Evolutionary conservation across 163 green algal genomes (phyloP).

Genomic region (Chlamydomonas reinhardtii): DNA sequence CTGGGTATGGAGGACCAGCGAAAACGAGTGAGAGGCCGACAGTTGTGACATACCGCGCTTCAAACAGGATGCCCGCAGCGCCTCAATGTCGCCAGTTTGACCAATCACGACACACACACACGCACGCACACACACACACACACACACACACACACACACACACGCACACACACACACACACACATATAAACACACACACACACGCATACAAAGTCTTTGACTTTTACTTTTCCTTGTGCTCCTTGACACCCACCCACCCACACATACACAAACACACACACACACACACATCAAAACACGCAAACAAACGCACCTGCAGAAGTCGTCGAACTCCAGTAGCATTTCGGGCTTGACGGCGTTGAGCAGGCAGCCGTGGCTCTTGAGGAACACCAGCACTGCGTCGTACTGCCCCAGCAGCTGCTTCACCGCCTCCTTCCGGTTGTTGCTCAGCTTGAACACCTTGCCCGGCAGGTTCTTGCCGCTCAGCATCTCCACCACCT

Average conservation of each 20-base stretch:
- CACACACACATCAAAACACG: background rate
- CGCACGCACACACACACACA: too few species aligned
- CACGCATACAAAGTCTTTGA: too few species aligned
- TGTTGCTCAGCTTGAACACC: slow-evolving; percentile 58
- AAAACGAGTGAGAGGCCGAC: background rate
- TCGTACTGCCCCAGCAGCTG: slow-evolving; percentile 75
- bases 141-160: too few species aligned
- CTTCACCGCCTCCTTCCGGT: slow-evolving; percentile 67
- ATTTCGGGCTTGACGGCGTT: slow-evolving; percentile 86
- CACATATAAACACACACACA: too few species aligned
- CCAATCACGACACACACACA: too few species aligned
- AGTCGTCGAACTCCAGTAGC: slow-evolving; percentile 78
- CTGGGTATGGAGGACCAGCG: background rate
- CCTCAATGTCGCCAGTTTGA: too few species aligned
- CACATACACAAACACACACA: background rate
- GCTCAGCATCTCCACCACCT: slow-evolving; percentile 81
- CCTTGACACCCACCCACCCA: too few species aligned
- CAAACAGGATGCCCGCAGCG: too few species aligned
- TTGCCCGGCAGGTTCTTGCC: slow-evolving; percentile 76
- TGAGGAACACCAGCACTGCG: slow-evolving; percentile 73
- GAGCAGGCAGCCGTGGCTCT: slow-evolving; percentile 75
- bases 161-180: too few species aligned
- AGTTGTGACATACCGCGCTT: too few species aligned
- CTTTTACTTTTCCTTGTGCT: too few species aligned
- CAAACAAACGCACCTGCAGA: slow-evolving; percentile 48